phyloP scores from a whole-genome alignment of 1,139 yeast genomes.

The Candida tropicalis region DNA sequence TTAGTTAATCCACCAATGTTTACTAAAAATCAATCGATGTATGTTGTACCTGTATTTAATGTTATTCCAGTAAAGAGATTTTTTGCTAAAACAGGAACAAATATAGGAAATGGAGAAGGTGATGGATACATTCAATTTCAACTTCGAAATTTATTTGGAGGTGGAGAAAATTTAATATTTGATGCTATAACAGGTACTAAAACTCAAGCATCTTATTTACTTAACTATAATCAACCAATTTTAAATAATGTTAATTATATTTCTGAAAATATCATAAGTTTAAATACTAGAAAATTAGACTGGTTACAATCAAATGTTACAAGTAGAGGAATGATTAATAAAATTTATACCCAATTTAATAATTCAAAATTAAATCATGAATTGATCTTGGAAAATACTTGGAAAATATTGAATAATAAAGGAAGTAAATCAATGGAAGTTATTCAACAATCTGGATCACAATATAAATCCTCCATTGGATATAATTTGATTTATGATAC shows the following conservation, averaged over 20 bases:
- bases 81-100: constrained; percentile 88
- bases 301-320: constrained; percentile 66
- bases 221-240: constrained; percentile 67
- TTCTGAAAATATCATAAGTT: constrained; percentile 55
- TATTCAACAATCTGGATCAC: constrained; percentile 56
- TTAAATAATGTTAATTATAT: constrained; percentile 53
- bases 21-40: constrained; percentile 21
- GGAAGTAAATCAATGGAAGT: constrained; percentile 38
- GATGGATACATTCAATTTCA: constrained; percentile 85
- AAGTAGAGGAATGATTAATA: constrained; percentile 60
- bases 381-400: constrained; percentile 61
- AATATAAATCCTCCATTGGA: constrained; percentile 58
- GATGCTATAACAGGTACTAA: constrained; percentile 83
- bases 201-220: constrained; percentile 71
- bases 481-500: constrained; percentile 57
- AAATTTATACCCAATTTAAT: constrained; percentile 39
- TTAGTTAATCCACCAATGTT: constrained; percentile 27
- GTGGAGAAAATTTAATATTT: constrained; percentile 76
- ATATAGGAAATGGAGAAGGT: constrained; percentile 93
- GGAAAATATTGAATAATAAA: constrained; percentile 59
- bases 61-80: constrained; percentile 65
- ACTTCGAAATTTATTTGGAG: constrained; percentile 79
- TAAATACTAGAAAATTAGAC: constrained; percentile 65
- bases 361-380: constrained; percentile 48
- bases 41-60: constrained; percentile 58